Percentiles rank a stretch among this genome's conserved stretches.
phyloP scores from a whole-genome alignment of 805 yeast genomes.

The Blastobotrys mokoenaii region DNA sequence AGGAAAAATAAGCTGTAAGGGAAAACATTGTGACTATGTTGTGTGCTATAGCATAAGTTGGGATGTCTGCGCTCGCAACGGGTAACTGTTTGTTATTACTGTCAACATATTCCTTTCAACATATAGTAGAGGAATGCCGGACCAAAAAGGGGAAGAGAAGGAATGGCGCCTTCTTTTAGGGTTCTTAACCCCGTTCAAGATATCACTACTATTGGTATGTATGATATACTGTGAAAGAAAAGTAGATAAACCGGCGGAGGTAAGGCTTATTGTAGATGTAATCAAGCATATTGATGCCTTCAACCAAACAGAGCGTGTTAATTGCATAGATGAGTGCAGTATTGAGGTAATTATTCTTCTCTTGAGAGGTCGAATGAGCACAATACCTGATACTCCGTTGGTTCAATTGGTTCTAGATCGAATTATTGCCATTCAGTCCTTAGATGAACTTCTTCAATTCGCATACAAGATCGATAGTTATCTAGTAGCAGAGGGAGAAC shows the following conservation, averaged over 20 bases:
- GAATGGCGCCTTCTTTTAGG: not conserved
- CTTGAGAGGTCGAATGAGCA: not conserved
- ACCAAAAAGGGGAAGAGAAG: no score
- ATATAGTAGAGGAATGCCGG: no score
- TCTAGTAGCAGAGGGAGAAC: slow-evolving; percentile 4
- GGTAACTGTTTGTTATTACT: no score
- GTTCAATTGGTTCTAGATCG: slow-evolving; percentile 3
- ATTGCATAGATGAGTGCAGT: not conserved
- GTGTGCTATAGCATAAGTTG: no score
- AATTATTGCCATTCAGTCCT: slow-evolving; percentile 9
- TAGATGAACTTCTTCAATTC: slow-evolving; percentile 14
- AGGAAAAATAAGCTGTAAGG: not conserved
- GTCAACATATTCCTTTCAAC: no score
- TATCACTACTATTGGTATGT: slow-evolving; percentile 16
- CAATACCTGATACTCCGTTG: not conserved
- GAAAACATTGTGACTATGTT: no score
- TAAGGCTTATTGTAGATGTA: slow-evolving; percentile 21
- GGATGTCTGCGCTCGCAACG: no score
- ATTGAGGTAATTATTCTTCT: not conserved
- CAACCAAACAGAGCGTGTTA: not conserved
- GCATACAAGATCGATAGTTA: slow-evolving; percentile 11
- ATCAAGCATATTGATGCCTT: slow-evolving; percentile 12
- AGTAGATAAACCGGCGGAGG: slow-evolving; percentile 8
- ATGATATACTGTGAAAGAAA: slow-evolving; percentile 16
- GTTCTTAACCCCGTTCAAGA: slow-evolving; percentile 21